These are phyloP conservation scores for Clitopilus hobsonii DNA, from an alignment of 768 basidiomycete genomes.

Conservation along the genomic window DNA sequence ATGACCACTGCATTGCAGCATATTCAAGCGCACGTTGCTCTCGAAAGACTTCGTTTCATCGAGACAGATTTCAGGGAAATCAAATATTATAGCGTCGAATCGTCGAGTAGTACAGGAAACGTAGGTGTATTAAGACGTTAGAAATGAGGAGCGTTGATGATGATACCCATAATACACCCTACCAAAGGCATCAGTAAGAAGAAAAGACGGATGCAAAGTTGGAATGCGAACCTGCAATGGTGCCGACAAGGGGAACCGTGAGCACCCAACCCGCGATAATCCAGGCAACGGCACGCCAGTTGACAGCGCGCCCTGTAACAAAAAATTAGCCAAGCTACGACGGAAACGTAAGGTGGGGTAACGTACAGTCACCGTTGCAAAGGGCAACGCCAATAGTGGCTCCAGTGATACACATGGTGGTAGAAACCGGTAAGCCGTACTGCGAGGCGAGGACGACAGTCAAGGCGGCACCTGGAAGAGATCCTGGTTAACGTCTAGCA, in stretches of 20 bases:
- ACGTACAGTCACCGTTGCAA: conserved; percentile 21
- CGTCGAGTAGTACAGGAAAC: not conserved
- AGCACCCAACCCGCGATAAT: conserved; percentile 22
- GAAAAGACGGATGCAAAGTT: not conserved
- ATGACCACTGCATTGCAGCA: not conserved
- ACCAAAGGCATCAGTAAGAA: not conserved
- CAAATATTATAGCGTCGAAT: not conserved
- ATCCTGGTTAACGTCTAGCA: not conserved
- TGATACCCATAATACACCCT: conserved; percentile 20
- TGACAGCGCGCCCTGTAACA: conserved; percentile 13
- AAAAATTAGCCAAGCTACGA: not conserved
- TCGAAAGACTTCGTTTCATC: not conserved
- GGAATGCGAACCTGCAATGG: conserved; percentile 6
- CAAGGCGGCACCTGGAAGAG: conserved; percentile 14
- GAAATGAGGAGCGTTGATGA: conserved; percentile 23
- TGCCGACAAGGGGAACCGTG: conserved; percentile 20
- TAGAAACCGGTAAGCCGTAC: conserved; percentile 22
- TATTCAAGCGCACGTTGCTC: not conserved
- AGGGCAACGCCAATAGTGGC: conserved; percentile 22
- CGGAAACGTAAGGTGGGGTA: not conserved
- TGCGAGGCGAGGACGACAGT: conserved; percentile 24
- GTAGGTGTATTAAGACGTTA: not conserved
- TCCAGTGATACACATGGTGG: conserved; percentile 25
- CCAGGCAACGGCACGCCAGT: conserved; percentile 23
- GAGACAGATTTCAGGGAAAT: not conserved